Evolutionary conservation across 2,329 filamentous ascomycete genomes (phyloP).

Genomic region (Talaromyces albobiverticillius): DNA sequence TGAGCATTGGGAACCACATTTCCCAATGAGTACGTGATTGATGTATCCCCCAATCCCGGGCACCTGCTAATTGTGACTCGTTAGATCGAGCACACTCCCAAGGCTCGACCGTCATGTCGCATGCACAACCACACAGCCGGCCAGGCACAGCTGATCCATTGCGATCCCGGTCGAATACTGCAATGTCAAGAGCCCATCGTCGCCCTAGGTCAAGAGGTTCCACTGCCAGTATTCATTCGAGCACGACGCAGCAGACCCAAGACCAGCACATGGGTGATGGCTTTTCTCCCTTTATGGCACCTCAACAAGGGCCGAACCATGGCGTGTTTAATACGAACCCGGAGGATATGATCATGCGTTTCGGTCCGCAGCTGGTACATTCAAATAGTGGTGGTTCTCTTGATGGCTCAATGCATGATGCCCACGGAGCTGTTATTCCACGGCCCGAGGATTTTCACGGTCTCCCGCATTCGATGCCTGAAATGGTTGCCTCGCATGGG

Average conservation of each 20-base stretch:
- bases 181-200: conserved; percentile 37
- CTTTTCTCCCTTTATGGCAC: conserved; percentile 38
- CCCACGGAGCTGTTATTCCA: conserved; percentile 33
- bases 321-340: conserved; percentile 39
- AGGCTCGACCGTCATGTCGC: conserved; percentile 35
- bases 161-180: conserved; percentile 40
- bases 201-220: conserved; percentile 46
- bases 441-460: conserved; percentile 37
- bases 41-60: conserved; percentile 9
- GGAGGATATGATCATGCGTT: conserved; percentile 46
- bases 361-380: conserved; percentile 42
- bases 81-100: conserved; percentile 37
- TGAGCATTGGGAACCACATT: conserved; percentile 22
- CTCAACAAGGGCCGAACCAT: conserved; percentile 32
- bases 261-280: conserved; percentile 39
- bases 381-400: conserved; percentile 33
- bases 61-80: conserved; percentile 14
- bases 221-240: conserved; percentile 48
- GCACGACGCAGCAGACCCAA: conserved; percentile 42
- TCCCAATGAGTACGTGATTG: conserved; percentile 17
- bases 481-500: conserved; percentile 30
- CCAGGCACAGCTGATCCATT: conserved; percentile 40
- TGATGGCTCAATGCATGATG: conserved; percentile 37
- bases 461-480: conserved; percentile 34
- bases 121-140: conserved; percentile 38